phyloP scores from a whole-genome alignment of 192 early-diverging fungal genomes.

The Gigaspora rosea region DNA sequence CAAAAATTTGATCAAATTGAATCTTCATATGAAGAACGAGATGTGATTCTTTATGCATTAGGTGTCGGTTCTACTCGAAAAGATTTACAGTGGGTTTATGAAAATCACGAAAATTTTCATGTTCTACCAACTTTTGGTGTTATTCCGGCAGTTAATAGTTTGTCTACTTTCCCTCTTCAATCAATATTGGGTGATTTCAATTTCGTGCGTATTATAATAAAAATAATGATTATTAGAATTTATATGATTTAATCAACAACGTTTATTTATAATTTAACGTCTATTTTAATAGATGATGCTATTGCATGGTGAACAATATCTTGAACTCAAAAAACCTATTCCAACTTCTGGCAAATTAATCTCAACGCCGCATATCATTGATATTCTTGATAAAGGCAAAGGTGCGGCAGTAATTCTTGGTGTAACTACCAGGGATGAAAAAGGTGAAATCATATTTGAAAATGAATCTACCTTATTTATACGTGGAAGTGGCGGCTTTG shows the following conservation, averaged over 20 bases:
- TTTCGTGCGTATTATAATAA: constrained; percentile 42
- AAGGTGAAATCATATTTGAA: constrained; percentile 74
- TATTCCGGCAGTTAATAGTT: constrained; percentile 53
- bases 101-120: constrained; percentile 81
- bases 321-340: constrained; percentile 82
- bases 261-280: constrained; percentile 15
- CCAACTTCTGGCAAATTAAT: constrained; percentile 82
- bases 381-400: constrained; percentile 98
- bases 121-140: constrained; percentile 94
- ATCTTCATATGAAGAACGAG: constrained; percentile 83
- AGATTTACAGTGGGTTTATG: constrained; percentile 91
- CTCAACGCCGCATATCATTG: constrained; percentile 77
- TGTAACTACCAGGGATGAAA: constrained; percentile 76
- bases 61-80: constrained; percentile 88
- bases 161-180: constrained; percentile 68
- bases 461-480: constrained; percentile 94
- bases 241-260: background rate
- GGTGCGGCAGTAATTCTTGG: constrained; percentile 81
- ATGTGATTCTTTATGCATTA: constrained; percentile 92
- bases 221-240: background rate
- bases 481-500: constrained; percentile 89
- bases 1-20: constrained; percentile 51
- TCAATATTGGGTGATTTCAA: constrained; percentile 79
- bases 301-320: constrained; percentile 98
- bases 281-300: constrained; percentile 84